These are phyloP conservation scores for Colletotrichum lupini DNA, from an alignment of 2,329 filamentous ascomycete genomes.

Conservation along the genomic window DNA sequence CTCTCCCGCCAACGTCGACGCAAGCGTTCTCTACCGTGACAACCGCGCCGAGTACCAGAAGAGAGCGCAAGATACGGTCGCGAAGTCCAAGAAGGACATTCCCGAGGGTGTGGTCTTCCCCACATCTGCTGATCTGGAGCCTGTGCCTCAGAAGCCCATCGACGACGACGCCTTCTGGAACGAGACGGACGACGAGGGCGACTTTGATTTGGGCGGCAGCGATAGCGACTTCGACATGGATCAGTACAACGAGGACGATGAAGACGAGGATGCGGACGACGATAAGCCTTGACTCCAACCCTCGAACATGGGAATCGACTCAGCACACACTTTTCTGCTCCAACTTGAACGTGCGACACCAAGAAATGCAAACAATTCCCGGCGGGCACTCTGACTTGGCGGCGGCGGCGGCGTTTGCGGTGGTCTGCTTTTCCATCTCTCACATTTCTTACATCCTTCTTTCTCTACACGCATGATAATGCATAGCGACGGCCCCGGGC, in stretches of 20 bases:
- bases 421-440: background rate
- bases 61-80: slow-evolving; percentile 76
- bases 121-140: slow-evolving; percentile 71
- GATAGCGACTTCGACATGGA: slow-evolving; percentile 74
- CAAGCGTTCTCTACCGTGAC: slow-evolving; percentile 86
- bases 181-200: slow-evolving; percentile 79
- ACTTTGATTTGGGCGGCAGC: slow-evolving; percentile 75
- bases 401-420: slow-evolving; percentile 1
- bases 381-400: background rate
- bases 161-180: slow-evolving; percentile 87
- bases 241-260: slow-evolving; percentile 68
- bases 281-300: slow-evolving; percentile 16
- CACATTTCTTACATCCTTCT: slow-evolving; percentile 1
- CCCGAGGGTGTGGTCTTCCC: slow-evolving; percentile 86
- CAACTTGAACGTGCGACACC: background rate
- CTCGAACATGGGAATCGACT: background rate
- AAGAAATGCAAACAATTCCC: background rate
- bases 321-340: background rate
- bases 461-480: slow-evolving; percentile 30
- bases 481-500: slow-evolving; percentile 37
- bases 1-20: slow-evolving; percentile 95
- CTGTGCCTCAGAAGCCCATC: slow-evolving; percentile 67
- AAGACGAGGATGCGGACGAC: slow-evolving; percentile 62
- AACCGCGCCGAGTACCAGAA: slow-evolving; percentile 75
- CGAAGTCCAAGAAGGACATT: slow-evolving; percentile 81